phyloP scores from a whole-genome alignment of 495 filamentous ascomycete species.

The Bathelium albidoporum region DNA sequence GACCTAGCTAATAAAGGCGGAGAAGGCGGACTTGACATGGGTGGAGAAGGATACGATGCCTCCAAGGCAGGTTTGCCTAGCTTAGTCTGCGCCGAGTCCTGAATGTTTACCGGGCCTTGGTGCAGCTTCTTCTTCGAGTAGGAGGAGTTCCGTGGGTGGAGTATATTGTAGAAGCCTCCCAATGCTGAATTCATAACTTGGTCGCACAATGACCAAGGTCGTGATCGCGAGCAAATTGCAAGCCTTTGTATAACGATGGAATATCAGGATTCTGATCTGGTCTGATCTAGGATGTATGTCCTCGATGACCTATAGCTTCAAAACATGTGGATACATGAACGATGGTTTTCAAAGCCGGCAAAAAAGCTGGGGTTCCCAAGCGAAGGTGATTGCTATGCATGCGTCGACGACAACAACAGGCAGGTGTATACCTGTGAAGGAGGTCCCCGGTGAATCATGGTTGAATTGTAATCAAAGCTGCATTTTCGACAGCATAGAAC shows the following conservation, averaged over 20 bases:
- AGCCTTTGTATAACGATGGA: not conserved
- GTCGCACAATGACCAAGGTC: not conserved
- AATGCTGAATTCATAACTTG: not conserved
- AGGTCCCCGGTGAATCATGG: not conserved
- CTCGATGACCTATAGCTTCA: not conserved
- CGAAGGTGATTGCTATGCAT: not conserved
- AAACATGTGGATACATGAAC: not conserved
- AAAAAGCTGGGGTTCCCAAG: not conserved
- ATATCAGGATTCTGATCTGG: too few relatives aligned
- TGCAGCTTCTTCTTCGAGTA: not conserved
- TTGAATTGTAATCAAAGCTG: not conserved
- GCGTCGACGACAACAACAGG: not conserved
- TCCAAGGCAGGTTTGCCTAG: not conserved
- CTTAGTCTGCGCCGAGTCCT: not conserved
- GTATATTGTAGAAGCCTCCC: not conserved
- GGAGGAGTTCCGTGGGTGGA: not conserved
- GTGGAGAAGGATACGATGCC: conserved; percentile 29
- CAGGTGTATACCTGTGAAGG: not conserved
- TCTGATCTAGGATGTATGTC: not conserved
- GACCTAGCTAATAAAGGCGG: conserved; percentile 19
- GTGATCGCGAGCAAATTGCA: not conserved
- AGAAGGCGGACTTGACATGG: conserved; percentile 34
- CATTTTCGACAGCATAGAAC: not conserved
- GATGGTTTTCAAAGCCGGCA: not conserved
- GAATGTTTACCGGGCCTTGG: not conserved